Base-by-base conservation (phyloP, 2,329 filamentous ascomycete species). In the Huntiella abstrusa region DNA sequence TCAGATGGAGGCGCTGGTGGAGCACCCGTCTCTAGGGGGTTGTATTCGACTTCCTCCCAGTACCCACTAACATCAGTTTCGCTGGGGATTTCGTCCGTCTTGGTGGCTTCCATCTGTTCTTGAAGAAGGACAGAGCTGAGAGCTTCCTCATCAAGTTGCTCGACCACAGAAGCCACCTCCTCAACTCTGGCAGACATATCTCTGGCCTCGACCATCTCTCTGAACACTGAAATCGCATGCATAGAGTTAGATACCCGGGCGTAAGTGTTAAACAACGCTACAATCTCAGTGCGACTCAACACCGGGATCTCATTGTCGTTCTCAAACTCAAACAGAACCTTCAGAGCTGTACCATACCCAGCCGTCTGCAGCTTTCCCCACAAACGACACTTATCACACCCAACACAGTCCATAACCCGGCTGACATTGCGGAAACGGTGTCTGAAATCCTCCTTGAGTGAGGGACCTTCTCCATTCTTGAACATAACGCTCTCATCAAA, bases 401-500 rank as follows among this genome's bases (percentile, higher is more conserved):
- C 91, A 15, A 96, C 88, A 55, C 91, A 98, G 62, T 98, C 91
- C 91, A 98, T 98, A 53, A 96, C 71, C 36, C 91, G 78, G 60
- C 83, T 93, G 51, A 98, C 83, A 59, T 98, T 98, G 58, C 91
- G 78, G 71, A 98, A 98, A 12, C 91, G 83, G 61, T 92, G 91
- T 55, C 85, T 81, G 69, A 98, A 98, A 58, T 98, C 91, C 58
- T 96, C 88, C 61, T 96, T 98, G 48, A 98, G 66, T 2, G 75
- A 83, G 2, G 82, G 73, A 1, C 75, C 75, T 58, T 80, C 75
- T 47, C 75, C 75, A 52, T 80, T 79, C 58, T 83, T 83, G 62
- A 98, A 98, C 87, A 98, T 94, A 57, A 91, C 67, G 52, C 77
- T 81, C 65, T 98, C 91, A 58, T 98, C 87, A 56, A 98, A 96